Evolutionary conservation across 129 eudicot genomes (phyloP), one percentile per base, ranked within the genome.

Genomic region (Helichrysum umbraculigerum): DNA sequence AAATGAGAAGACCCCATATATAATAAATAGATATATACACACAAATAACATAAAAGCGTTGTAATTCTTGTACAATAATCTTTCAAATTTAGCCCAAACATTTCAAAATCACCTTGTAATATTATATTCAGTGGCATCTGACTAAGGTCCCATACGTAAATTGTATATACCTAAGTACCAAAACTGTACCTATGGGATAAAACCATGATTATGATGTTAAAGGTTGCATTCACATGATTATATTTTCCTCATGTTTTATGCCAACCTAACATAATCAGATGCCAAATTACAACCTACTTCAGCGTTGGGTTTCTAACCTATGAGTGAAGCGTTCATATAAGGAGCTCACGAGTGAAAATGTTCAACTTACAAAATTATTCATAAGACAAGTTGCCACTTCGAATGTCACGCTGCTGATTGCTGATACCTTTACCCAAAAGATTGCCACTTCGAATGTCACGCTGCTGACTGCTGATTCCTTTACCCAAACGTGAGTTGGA

Each of bases 371-470:
- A 42, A 39, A 42, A 70, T 77, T 76, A 87, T 50, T 93, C 91
- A 81, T 80, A 82, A 20, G 92, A 87, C 56, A 89, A 83, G 82
- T 89, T 79, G 64, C 87, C 92, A 15, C 88, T 79, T 78, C 99
- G 86, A 58, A 95, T 95, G 62, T 76, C 56, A 59, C 97, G 96
- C 72, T 85, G 97, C 70, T 95, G 99, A 73, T 83, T 35, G 34
- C 69, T 77, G 58, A 95, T 89, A 75, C 84, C 86, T 72, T 76
- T 86, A 65, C 92, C 90, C 79, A 95, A 60, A 14, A 81, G 83
- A 83, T 91, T 79, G 59, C 87, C 91, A 15, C 87, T 79, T 78
- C 99, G 86, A 63, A 95, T 95, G 58, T 76, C 61, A 68, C 97
- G 96, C 63, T 85, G 97, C 76, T 95, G 99, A 73, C 82, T 35